phyloP scores from a whole-genome alignment of 805 yeast species.

The Hanseniaspora mollemarum region DNA sequence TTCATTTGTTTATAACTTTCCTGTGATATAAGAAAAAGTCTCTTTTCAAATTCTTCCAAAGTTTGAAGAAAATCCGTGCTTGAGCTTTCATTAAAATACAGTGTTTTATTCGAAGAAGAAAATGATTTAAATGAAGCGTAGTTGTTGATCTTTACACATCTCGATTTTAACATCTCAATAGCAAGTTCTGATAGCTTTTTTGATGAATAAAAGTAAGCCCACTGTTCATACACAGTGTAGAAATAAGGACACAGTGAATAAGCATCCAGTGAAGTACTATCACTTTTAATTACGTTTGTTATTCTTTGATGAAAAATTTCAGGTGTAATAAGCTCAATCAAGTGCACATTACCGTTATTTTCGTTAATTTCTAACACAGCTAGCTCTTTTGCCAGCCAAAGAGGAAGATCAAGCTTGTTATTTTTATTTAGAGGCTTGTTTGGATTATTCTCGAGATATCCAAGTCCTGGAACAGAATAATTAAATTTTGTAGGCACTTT shows the following conservation, averaged over 20 bases:
- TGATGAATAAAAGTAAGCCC: slow-evolving; percentile 66
- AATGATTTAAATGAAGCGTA: slow-evolving; percentile 35
- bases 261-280: slow-evolving; percentile 53
- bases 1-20: slow-evolving; percentile 38
- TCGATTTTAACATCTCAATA: slow-evolving; percentile 43
- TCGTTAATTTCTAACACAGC: slow-evolving; percentile 38
- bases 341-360: slow-evolving; percentile 29
- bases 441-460: slow-evolving; percentile 70
- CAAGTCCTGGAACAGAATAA: slow-evolving; percentile 72
- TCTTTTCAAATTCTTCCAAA: slow-evolving; percentile 67
- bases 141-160: slow-evolving; percentile 65
- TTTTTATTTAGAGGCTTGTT: slow-evolving; percentile 44
- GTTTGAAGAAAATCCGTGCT: slow-evolving; percentile 40
- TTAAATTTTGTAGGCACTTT: slow-evolving; percentile 72
- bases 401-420: slow-evolving; percentile 63
- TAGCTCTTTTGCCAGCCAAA: slow-evolving; percentile 77
- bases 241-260: slow-evolving; percentile 56
- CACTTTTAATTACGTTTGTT: slow-evolving; percentile 70
- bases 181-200: slow-evolving; percentile 45
- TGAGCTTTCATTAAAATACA: slow-evolving; percentile 25
- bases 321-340: slow-evolving; percentile 60
- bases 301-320: slow-evolving; percentile 54
- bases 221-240: slow-evolving; percentile 57
- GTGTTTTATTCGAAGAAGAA: slow-evolving; percentile 21
- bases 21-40: slow-evolving; percentile 42